These are phyloP conservation scores for Euryodendron excelsum DNA, from an alignment of 148 eudicot genomes.

Conservation along the genomic window DNA sequence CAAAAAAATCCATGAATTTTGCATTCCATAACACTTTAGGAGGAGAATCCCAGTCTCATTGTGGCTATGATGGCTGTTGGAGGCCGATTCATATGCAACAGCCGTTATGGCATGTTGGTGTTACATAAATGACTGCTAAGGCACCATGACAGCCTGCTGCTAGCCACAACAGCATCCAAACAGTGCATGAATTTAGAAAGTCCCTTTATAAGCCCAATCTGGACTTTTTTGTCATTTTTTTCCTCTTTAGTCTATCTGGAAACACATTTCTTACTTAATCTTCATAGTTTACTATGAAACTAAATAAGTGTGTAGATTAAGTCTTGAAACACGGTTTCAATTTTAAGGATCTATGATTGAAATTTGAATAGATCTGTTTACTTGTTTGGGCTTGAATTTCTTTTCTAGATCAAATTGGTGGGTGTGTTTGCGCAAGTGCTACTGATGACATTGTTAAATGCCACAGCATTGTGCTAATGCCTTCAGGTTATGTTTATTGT, in stretches of 20 bases:
- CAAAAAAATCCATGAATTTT: too few species aligned
- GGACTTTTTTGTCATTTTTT: too few species aligned
- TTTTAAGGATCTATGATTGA: too few species aligned
- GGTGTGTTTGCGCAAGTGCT: not conserved
- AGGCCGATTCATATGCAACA: not conserved
- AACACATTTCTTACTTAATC: not conserved
- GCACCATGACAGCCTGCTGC: too few species aligned
- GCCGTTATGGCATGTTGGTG: not conserved
- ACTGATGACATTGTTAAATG: not conserved
- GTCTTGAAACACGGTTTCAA: not conserved
- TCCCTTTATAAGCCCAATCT: not conserved
- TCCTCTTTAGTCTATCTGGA: not conserved
- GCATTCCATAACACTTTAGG: too few species aligned
- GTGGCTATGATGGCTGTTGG: not conserved
- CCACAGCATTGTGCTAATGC: not conserved
- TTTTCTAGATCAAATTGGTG: not conserved
- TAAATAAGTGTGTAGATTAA: too few species aligned
- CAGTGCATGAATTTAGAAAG: not conserved
- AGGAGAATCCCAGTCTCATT: not conserved
- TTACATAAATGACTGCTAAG: not conserved
- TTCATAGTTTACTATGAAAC: not conserved
- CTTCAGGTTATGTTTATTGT: slow-evolving; percentile 13
- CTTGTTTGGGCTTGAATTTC: too few species aligned
- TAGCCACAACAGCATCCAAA: not conserved
- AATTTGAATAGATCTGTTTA: too few species aligned